Base-by-base conservation (phyloP, 1,139 yeast species). In the Pichia sp. region DNA sequence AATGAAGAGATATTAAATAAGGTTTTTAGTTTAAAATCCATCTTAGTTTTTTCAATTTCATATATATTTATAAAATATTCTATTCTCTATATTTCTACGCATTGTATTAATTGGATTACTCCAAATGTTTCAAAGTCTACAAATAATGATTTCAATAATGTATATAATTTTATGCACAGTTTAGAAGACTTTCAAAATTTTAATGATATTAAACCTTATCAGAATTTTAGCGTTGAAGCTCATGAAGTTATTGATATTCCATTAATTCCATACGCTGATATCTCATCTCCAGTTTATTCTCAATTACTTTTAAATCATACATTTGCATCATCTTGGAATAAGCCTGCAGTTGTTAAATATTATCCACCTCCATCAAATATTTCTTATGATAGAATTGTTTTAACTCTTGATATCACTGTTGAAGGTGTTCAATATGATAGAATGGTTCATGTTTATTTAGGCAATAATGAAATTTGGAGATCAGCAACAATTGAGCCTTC, bases 401-500 rank as follows among this genome's bases (percentile, higher is more conserved):
- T 85, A 40, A 71, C 78, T 5, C 65, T 87, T 41, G 71, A 76
- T 41, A 80, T 84, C 4, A 64, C 75, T 6, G 79, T 79, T 5
- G 68, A 65, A 38, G 92, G 94, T 10, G 73, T 77, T 12, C 96
- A 87, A 61, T 86, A 76, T 56, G 95, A 87, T 60, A 70, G 96
- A 47, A 68, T 87, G 55, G 85, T 82, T 12, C 87, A 85, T 57
- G 62, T 87, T 27, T 82, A 74, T 56, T 61, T 87, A 27, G 75
- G 76, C 44, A 86, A 81, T 25, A 71, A 74, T 20, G 86, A 85
- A 54, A 64, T 87, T 31, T 87, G 96, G 95, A 72, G 96, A 61
- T 80, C 94, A 0, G 81, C 92, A 3, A 87, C 96, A 2, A 80
- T 86, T 22, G 95, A 87, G 62, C 96, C 96, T 0, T 71, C 76